These are phyloP conservation scores for Boletus eberwhitei DNA, from an alignment of 768 basidiomycete species.

Conservation along the genomic window DNA sequence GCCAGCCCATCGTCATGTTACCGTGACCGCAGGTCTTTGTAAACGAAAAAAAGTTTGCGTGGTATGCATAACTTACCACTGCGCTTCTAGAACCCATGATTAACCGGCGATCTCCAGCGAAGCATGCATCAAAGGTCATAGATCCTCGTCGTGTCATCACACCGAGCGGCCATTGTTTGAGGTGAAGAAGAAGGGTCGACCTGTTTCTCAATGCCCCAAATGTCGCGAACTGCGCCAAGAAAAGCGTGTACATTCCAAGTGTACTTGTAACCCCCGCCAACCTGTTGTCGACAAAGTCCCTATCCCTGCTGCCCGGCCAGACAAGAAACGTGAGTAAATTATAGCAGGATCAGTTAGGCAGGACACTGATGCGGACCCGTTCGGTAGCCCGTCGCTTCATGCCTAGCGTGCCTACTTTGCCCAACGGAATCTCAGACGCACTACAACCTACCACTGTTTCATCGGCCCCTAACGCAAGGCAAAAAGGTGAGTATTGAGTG, in stretches of 20 bases:
- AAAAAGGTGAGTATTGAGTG: slow-evolving; percentile 40
- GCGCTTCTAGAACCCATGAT: not conserved
- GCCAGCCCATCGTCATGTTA: not conserved
- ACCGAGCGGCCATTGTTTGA: slow-evolving; percentile 88
- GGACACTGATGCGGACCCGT: slow-evolving; percentile 16
- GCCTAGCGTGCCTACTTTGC: slow-evolving; percentile 66
- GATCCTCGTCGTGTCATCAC: slow-evolving; percentile 85
- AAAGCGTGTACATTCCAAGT: slow-evolving; percentile 79
- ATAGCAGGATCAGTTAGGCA: not conserved
- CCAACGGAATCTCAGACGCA: slow-evolving; percentile 68
- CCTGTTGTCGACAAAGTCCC: slow-evolving; percentile 28
- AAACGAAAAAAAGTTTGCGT: slow-evolving; percentile 71
- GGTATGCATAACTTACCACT: slow-evolving; percentile 41
- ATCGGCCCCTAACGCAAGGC: slow-evolving; percentile 42
- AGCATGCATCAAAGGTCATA: slow-evolving; percentile 93
- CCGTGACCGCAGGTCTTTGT: slow-evolving; percentile 56
- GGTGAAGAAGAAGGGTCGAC: slow-evolving; percentile 90
- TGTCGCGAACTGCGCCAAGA: slow-evolving; percentile 82
- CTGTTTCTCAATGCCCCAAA: slow-evolving; percentile 83
- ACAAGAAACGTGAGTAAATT: slow-evolving; percentile 32
- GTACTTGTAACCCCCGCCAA: slow-evolving; percentile 58
- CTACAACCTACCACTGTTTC: slow-evolving; percentile 27
- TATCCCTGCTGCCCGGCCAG: slow-evolving; percentile 31
- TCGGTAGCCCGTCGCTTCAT: slow-evolving; percentile 64
- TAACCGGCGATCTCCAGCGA: slow-evolving; percentile 47